Conservation (phyloP, 2,329 filamentous ascomycete genomes). For the Chlorencoelia australis region DNA sequence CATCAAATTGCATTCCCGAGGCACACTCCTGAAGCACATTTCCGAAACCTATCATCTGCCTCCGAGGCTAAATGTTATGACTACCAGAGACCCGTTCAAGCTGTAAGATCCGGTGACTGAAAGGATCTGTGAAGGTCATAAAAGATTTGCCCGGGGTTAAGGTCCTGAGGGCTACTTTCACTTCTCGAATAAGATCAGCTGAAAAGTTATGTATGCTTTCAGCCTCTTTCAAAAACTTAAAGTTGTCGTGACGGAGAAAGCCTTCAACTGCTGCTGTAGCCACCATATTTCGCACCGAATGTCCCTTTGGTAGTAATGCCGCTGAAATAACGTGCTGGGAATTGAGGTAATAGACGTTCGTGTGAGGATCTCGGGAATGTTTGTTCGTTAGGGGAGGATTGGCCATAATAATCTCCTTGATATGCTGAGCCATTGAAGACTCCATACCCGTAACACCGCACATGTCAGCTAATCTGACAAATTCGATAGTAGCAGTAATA, state of each 20-base stretch:
- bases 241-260: conserved; percentile 4
- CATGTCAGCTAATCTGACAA: conserved; percentile 13
- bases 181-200: conserved; percentile 5
- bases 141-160: background rate
- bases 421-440: conserved; percentile 7
- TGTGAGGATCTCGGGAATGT: background rate
- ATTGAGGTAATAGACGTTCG: conserved; percentile 4
- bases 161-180: conserved; percentile 3
- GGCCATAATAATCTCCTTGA: conserved; percentile 7
- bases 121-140: conserved; percentile 5
- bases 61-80: background rate
- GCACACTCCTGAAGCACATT: background rate
- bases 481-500: conserved; percentile 12
- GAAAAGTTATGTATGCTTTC: conserved; percentile 5
- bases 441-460: conserved; percentile 8
- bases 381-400: background rate
- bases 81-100: background rate
- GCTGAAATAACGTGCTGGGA: conserved; percentile 10
- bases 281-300: conserved; percentile 7
- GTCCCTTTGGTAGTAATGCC: conserved; percentile 4
- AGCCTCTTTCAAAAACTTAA: conserved; percentile 7
- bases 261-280: conserved; percentile 8
- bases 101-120: background rate
- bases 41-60: background rate
- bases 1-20: background rate